phyloP scores from a whole-genome alignment of 148 eudicot species.

The Polygonum maritimum region DNA sequence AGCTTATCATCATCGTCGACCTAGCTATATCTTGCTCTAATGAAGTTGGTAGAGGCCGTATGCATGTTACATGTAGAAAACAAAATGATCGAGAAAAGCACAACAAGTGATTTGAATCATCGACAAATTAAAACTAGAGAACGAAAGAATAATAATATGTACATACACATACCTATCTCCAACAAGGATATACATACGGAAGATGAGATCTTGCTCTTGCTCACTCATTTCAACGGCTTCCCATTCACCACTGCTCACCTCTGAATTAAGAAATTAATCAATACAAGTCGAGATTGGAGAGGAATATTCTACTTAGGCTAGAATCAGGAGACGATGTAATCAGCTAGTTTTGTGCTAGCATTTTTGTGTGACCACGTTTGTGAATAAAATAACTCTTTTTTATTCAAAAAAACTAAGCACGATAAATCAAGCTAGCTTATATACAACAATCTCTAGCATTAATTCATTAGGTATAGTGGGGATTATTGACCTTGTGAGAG shows the following conservation, averaged over 20 bases:
- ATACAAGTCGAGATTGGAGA: not conserved
- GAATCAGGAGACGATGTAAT: no score
- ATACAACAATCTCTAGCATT: not conserved
- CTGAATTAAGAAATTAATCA: not conserved
- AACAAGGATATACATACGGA: slow-evolving; percentile 19
- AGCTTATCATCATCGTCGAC: no score
- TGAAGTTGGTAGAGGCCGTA: not conserved
- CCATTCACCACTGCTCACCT: slow-evolving; percentile 13
- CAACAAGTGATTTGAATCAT: not conserved
- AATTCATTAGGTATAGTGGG: not conserved
- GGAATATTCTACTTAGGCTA: no score
- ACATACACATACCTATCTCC: slow-evolving; percentile 16
- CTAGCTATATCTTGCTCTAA: not conserved
- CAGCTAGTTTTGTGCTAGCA: no score
- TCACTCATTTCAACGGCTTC: slow-evolving; percentile 18
- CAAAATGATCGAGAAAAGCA: no score
- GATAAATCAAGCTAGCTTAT: no score
- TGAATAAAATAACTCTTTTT: no score
- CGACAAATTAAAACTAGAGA: not conserved
- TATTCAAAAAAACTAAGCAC: no score
- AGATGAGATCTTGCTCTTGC: slow-evolving; percentile 19
- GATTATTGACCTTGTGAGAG: not conserved
- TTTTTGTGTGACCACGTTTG: no score
- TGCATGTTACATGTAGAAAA: not conserved
- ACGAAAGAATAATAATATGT: not conserved